Percentiles rank a stretch among this genome's conserved stretches.
Evolutionary conservation across 2,329 filamentous ascomycete genomes (phyloP).

Genomic region (Juglanconis sp.): DNA sequence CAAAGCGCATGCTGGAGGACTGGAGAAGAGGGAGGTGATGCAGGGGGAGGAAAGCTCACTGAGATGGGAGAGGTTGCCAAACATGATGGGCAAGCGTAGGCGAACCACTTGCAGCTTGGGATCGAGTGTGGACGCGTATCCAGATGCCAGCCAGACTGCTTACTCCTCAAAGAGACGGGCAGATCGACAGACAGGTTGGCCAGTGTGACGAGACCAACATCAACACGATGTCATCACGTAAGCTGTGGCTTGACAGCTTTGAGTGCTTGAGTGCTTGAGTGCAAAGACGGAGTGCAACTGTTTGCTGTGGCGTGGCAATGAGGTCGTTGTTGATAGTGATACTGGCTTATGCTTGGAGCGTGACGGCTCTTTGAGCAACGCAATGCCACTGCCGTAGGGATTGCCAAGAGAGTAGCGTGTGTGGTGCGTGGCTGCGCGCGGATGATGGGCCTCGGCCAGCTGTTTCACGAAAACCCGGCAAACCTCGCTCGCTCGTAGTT

Average conservation of each 20-base stretch:
- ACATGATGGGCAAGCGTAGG: conserved; percentile 34
- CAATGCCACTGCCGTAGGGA: too few relatives aligned
- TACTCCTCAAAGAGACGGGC: too few relatives aligned
- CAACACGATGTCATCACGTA: neutral
- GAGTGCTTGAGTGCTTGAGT: too few relatives aligned
- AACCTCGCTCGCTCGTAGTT: neutral
- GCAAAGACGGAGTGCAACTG: too few relatives aligned
- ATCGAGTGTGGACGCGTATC: too few relatives aligned
- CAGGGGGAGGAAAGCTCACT: conserved; percentile 30
- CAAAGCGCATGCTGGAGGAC: neutral
- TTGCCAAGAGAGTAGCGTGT: too few relatives aligned
- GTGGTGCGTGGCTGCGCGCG: neutral
- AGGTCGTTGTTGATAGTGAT: too few relatives aligned
- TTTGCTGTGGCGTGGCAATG: too few relatives aligned
- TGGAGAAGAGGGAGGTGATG: neutral
- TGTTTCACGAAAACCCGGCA: neutral
- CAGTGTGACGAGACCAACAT: neutral
- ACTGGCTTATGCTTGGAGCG: too few relatives aligned
- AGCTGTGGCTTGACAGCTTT: too few relatives aligned
- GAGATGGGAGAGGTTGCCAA: conserved; percentile 39
- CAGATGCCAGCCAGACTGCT: too few relatives aligned
- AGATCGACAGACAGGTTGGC: neutral
- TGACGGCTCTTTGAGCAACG: too few relatives aligned
- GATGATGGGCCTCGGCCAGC: neutral
- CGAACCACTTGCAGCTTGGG: neutral